Evolutionary conservation across 805 yeast genomes (phyloP).

Genomic region (Deakozyma indianensis): DNA sequence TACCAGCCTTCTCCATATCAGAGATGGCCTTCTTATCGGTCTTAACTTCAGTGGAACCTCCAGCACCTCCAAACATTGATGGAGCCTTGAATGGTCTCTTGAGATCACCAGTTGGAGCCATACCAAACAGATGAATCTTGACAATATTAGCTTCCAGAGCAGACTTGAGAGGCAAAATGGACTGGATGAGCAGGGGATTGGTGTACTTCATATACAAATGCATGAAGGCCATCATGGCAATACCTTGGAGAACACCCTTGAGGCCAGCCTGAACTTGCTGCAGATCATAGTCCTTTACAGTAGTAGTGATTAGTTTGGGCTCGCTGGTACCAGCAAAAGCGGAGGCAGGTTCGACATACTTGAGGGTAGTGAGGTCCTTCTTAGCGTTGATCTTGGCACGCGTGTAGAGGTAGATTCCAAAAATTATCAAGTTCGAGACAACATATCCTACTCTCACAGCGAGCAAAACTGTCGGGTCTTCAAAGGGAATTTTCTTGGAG

Average conservation of each 20-base stretch:
- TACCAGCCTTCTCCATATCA: constrained; percentile 71
- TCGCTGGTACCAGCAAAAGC: constrained; percentile 60
- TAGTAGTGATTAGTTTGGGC: constrained; percentile 67
- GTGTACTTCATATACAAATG: constrained; percentile 95
- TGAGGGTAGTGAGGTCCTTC: constrained; percentile 80
- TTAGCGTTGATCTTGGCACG: constrained; percentile 47
- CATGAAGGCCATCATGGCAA: constrained; percentile 98
- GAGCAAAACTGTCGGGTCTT: constrained; percentile 58
- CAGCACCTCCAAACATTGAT: constrained; percentile 52
- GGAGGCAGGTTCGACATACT: constrained; percentile 77
- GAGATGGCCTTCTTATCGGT: constrained; percentile 82
- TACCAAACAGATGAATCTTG: constrained; percentile 75
- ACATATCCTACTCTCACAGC: constrained; percentile 65
- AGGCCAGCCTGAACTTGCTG: constrained; percentile 67
- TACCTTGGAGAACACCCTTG: constrained; percentile 71
- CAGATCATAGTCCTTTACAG: constrained; percentile 89
- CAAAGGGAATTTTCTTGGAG: constrained; percentile 77
- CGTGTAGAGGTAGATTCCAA: constrained; percentile 52
- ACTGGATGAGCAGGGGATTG: constrained; percentile 92
- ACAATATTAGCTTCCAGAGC: constrained; percentile 85
- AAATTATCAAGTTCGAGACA: constrained; percentile 48
- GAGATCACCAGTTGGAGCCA: constrained; percentile 74
- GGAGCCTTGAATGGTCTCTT: constrained; percentile 94
- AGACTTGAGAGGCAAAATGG: constrained; percentile 76
- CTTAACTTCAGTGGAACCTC: constrained; percentile 36